Base-by-base conservation (phyloP, 257 asterid species). In the Solanum infundibuliforme region DNA sequence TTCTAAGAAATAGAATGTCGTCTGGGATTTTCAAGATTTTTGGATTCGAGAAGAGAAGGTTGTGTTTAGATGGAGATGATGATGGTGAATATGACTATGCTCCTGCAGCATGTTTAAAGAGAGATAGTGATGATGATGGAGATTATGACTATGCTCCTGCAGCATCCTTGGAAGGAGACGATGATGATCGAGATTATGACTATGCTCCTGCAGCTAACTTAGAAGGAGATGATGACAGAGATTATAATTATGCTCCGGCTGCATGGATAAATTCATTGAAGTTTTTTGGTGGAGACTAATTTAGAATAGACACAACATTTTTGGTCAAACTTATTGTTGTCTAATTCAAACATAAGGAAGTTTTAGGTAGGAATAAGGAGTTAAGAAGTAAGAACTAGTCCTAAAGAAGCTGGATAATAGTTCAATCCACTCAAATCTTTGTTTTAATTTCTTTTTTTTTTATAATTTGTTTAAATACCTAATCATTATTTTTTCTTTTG, bases 121-220 rank as follows among this genome's bases (percentile, higher is more conserved):
- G 58, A 75, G 32, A 9, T 23, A 20, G 20, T 34, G 41, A 27
- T 3, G 41, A 72, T 8, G 43, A 32, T 32, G 6, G 25, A 16
- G 14, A 72, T 18, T 72, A 87, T 18, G 77, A 87, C 7, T 87
- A 87, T 76, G 85, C 85, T 76, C 88, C 86, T 23, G 68, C 66
- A 12, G 66, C 88, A 7, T 75, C 71, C 32, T 31, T 71, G 8
- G 39, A 71, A 16, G 39, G 25, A 16, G 7, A 31, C 0, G n/a
- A 25, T 3, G 39, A 69, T 14, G 39, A 69, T 31, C 6, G n/a
- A 31, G n/a, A 69, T 31, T 69, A 29, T 69, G 76, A 69, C 8
- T 71, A 71, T 16, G 77, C 77, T 31, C 39, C n/a, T 13, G 6
- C 77, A 23, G 29, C 87, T 25, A 20, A 55, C 46, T 10, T 69